Evolutionary conservation across 257 asterid genomes (phyloP), one percentile per base, ranked within the genome.

Genomic region (Solanum lycopersicoides): DNA sequence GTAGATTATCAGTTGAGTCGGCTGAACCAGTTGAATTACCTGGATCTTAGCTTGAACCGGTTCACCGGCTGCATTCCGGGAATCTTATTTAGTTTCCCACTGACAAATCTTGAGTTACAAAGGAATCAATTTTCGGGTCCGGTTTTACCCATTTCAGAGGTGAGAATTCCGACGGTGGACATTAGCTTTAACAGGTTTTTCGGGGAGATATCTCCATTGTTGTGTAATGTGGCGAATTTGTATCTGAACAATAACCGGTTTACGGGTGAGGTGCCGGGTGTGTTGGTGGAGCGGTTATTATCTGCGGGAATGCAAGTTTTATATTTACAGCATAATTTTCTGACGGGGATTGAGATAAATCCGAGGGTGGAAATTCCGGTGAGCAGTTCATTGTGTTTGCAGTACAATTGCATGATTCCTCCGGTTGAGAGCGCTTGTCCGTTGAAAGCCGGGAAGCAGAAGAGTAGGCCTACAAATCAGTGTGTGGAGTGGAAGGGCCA

Each of bases 181-280:
- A 95, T 97, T 35, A 97, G 99, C 88, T 95, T 83, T 87, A 97
- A 97, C 92, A 93, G 97, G 23, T 84, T 97, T 6, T 94, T 90
- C 3, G 99, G 99, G 4, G 93, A 91, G 75, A 91, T 97, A 45
- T 95, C 99, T 1, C 98, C 99, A 0, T 66, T 94, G 86, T 90
- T 97, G 32, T 88, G 98, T 10, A 92, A 97, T 88, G 99, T 95
- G 28, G 93, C 94, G 91, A 94, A 89, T 75, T 90, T 97, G 5
- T 97, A 94, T 42, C 91, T 97, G 80, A 96, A 97, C 50, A 96
- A 97, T 83, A 97, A 97, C 96, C 97, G 97, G 93, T 96, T 97
- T 93, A 87, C 89, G 21, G 99, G 99, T n/a, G 88, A 93, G 85
- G 98, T 96, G 0, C 99, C 99, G 65, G 90, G 60, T 10, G 89